phyloP scores from a whole-genome alignment of 371 early-diverging fungal genomes.

The Ordospora colligata region DNA sequence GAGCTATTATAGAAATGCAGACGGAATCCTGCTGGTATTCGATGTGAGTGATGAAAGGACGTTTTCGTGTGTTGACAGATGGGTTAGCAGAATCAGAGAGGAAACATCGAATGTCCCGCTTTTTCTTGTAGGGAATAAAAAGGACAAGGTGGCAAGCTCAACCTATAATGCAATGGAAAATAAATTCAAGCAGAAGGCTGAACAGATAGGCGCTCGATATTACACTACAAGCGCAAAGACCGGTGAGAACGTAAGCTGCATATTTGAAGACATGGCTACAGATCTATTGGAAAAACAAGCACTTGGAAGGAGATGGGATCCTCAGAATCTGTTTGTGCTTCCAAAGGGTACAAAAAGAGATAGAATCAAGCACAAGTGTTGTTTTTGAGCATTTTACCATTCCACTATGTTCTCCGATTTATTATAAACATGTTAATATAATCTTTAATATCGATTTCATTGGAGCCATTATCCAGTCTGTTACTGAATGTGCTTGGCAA shows the following conservation, averaged over 20 bases:
- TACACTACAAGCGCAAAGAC: constrained; percentile 57
- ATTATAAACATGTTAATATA: too few relatives aligned
- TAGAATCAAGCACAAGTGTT: constrained; percentile 6
- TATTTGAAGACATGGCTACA: constrained; percentile 51
- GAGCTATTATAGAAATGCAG: constrained; percentile 96
- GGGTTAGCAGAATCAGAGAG: constrained; percentile 67
- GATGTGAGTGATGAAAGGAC: constrained; percentile 84
- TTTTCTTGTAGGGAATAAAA: constrained; percentile 83
- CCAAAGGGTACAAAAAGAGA: neutral
- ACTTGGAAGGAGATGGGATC: neutral
- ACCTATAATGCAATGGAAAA: neutral
- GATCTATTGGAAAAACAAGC: constrained; percentile 6
- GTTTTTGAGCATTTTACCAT: neutral
- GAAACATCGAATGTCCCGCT: constrained; percentile 78
- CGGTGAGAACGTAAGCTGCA: constrained; percentile 56
- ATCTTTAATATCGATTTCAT: too few relatives aligned
- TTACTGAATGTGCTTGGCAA: too few relatives aligned
- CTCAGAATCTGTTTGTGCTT: neutral
- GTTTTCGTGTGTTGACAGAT: constrained; percentile 84
- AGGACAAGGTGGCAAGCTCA: constrained; percentile 68
- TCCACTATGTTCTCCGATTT: too few relatives aligned
- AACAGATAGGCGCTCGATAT: constrained; percentile 24
- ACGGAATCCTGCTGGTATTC: constrained; percentile 90
- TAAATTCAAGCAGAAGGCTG: constrained; percentile 5
- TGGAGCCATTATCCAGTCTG: too few relatives aligned